phyloP scores from a whole-genome alignment of 805 yeast genomes.

The Candida nitratophila region DNA sequence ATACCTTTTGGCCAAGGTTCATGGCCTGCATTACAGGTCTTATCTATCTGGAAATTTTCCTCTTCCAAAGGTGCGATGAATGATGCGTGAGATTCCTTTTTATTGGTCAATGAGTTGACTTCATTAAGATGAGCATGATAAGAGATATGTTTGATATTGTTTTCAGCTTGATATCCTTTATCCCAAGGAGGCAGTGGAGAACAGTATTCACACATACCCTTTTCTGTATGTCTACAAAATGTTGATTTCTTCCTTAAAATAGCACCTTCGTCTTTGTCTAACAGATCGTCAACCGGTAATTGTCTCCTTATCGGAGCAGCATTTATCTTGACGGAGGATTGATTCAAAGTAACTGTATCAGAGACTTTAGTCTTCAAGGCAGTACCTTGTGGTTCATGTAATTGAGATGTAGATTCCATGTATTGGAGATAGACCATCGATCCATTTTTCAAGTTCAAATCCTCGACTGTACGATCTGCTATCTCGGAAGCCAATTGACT shows the following conservation, averaged over 20 bases:
- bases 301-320: slow-evolving; percentile 29
- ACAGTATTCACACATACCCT: slow-evolving; percentile 98
- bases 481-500: slow-evolving; percentile 32
- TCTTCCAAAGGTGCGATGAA: slow-evolving; percentile 77
- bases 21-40: slow-evolving; percentile 72
- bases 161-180: slow-evolving; percentile 59
- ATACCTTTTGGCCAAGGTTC: slow-evolving; percentile 93
- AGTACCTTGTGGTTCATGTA: not conserved
- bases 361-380: not conserved
- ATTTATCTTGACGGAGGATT: not conserved
- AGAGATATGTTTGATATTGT: slow-evolving; percentile 81
- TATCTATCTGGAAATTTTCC: slow-evolving; percentile 59
- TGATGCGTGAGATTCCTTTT: slow-evolving; percentile 49
- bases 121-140: slow-evolving; percentile 78
- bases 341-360: not conserved
- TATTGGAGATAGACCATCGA: slow-evolving; percentile 46
- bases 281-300: slow-evolving; percentile 54
- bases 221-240: slow-evolving; percentile 80
- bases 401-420: not conserved
- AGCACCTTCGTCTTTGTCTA: slow-evolving; percentile 65
- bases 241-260: slow-evolving; percentile 55
- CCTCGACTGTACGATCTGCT: slow-evolving; percentile 24
- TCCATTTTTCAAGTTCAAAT: slow-evolving; percentile 53
- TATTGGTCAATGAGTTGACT: slow-evolving; percentile 59
- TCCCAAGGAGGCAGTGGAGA: slow-evolving; percentile 97